phyloP scores from a whole-genome alignment of 1,284 basidiomycete species.

The Ganoderma lucidum region DNA sequence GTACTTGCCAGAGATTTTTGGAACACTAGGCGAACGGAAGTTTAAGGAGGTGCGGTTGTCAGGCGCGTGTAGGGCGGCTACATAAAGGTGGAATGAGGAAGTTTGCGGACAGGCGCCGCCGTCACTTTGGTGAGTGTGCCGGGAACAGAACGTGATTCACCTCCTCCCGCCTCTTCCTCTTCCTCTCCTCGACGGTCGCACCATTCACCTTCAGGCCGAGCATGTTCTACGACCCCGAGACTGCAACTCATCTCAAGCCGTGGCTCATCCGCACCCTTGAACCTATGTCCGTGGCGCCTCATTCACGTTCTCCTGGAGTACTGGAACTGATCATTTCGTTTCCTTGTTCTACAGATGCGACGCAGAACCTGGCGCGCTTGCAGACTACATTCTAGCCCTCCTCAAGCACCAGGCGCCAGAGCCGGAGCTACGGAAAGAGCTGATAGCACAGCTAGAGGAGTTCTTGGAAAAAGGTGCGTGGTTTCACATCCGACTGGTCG shows the following conservation, averaged over 20 bases:
- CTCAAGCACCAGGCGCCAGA: constrained; percentile 90
- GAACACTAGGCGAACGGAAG: no score
- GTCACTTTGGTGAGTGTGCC: constrained; percentile 11
- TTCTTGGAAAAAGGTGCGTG: constrained; percentile 88
- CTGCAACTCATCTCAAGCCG: constrained; percentile 71
- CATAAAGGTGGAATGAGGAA: constrained; percentile 15
- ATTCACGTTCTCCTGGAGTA: constrained; percentile 17
- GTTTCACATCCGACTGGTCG: constrained; percentile 15
- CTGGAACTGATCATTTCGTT: constrained; percentile 15
- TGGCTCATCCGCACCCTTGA: constrained; percentile 88
- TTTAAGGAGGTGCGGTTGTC: no score
- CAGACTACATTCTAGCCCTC: constrained; percentile 95
- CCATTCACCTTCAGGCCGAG: constrained; percentile 18
- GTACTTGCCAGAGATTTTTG: no score
- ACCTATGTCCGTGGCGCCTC: constrained; percentile 71
- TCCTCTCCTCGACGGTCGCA: constrained; percentile 9
- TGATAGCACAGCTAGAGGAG: constrained; percentile 84
- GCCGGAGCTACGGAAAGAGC: constrained; percentile 82
- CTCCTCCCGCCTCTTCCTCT: constrained; percentile 20
- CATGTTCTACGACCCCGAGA: constrained; percentile 74
- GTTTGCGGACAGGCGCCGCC: constrained; percentile 29
- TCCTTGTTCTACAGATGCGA: constrained; percentile 75
- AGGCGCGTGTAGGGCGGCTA: constrained; percentile 22
- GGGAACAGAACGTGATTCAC: constrained; percentile 24
- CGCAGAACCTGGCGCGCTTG: constrained; percentile 92